Base-by-base conservation (phyloP, 352 stramenopile genomes). In the Globisporangium rhizosaccharum region DNA sequence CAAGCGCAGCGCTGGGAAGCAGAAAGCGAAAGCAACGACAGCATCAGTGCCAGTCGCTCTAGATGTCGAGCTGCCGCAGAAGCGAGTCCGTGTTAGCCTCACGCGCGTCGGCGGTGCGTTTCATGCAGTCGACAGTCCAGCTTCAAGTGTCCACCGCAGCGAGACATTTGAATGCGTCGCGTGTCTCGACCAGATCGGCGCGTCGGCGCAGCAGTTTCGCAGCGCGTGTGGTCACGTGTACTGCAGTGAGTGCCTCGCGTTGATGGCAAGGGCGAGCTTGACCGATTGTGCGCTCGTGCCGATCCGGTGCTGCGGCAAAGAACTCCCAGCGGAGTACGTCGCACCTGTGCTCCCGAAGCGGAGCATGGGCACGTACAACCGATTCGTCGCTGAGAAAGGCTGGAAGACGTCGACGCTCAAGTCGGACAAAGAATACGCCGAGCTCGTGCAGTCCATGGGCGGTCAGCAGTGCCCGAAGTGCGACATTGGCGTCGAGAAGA, bases 271-370 rank as follows among this genome's bases (percentile, higher is more conserved):
- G 23, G 85, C 87, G 70, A 71, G 68, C 30, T 61, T 89, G 0
- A 57, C 59, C 3, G 75, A 92, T 56, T 76, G 82, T 9, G 7
- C 23, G 14, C 57, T 57, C 2, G 57, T 57, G 20, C 82, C 82
- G 37, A 73, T 79, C 14, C 80, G 86, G 54, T 92, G 80, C 70
- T 92, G 80, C 68, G 78, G 77, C 56, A 75, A 76, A 39, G 82
- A 92, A 14, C 85, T 85, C 30, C 82, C 82, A 0, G 56, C 52
- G 18, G 80, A 92, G 17, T 90, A 89, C 56, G 71, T 92, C 11
- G 53, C 53, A 2, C 65, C 82, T 26, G 77, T 60, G 42, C 62
- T 92, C 12, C 44, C 54, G 33, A 28, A 14, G 9, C 18, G 14
- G 12, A 70, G 81, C 18, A 67, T 79, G 26, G 5, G 9, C 10